These are phyloP conservation scores for Podaxis sp. DNA, from an alignment of 768 basidiomycete genomes.

Conservation along the genomic window DNA sequence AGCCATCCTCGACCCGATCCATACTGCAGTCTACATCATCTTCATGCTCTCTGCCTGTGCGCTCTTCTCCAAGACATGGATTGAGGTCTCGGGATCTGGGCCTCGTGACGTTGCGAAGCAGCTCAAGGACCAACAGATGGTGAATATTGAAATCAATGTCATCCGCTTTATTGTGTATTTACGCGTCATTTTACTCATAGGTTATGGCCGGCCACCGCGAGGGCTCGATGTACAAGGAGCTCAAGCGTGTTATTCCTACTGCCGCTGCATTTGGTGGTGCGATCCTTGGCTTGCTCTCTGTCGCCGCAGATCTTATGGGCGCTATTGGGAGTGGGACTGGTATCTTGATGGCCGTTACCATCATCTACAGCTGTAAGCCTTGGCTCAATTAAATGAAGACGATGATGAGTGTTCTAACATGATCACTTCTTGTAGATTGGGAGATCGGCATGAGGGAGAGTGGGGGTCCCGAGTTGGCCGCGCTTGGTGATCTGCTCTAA, in stretches of 20 bases:
- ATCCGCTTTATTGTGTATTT: background rate
- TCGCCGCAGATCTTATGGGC: slow-evolving; percentile 92
- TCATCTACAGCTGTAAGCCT: slow-evolving; percentile 87
- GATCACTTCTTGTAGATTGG: slow-evolving; percentile 61
- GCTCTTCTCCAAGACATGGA: slow-evolving; percentile 99
- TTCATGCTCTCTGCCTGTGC: slow-evolving; percentile 96
- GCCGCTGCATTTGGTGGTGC: slow-evolving; percentile 97
- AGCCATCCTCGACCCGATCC: slow-evolving; percentile 89
- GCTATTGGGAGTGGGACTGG: slow-evolving; percentile 95
- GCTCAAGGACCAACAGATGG: slow-evolving; percentile 98
- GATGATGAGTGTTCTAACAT: slow-evolving; percentile 7
- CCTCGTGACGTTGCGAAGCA: slow-evolving; percentile 97
- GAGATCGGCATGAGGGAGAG: slow-evolving; percentile 93
- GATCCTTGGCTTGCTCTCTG: slow-evolving; percentile 89
- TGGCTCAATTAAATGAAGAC: slow-evolving; percentile 11
- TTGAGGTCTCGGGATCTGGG: slow-evolving; percentile 95
- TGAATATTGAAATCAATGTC: slow-evolving; percentile 26
- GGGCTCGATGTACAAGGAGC: slow-evolving; percentile 98
- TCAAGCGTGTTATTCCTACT: slow-evolving; percentile 96
- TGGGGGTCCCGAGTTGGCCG: slow-evolving; percentile 81
- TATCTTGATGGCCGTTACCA: slow-evolving; percentile 97
- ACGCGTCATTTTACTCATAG: slow-evolving; percentile 27
- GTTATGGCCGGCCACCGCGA: slow-evolving; percentile 91
- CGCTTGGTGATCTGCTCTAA: slow-evolving; percentile 75
- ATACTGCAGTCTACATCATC: slow-evolving; percentile 85